Conservation (phyloP, 1,139 yeast genomes). For the Pichia sp. region DNA sequence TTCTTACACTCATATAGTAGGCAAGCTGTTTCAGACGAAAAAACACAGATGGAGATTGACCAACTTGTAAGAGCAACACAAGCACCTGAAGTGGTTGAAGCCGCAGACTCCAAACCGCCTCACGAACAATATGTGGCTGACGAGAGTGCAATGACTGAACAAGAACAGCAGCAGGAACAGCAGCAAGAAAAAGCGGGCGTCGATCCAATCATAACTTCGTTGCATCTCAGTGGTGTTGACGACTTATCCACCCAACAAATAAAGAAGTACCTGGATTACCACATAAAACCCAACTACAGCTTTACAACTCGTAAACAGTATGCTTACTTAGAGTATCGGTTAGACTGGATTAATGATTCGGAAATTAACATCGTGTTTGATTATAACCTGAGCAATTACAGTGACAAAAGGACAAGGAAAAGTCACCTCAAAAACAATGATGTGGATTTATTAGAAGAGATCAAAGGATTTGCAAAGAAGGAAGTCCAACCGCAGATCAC, state of each 20-base stretch:
- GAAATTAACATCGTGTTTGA: conserved; percentile 52
- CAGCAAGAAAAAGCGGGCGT: not conserved
- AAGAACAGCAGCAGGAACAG: not conserved
- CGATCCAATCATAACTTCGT: conserved; percentile 44
- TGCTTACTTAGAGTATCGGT: conserved; percentile 30
- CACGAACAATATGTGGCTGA: not conserved
- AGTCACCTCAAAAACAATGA: not conserved
- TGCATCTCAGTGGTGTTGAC: conserved; percentile 62
- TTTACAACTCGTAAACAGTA: conserved; percentile 27
- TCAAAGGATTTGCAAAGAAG: not conserved
- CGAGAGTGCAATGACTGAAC: not conserved
- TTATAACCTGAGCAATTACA: not conserved
- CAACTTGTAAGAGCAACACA: not conserved
- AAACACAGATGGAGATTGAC: not conserved
- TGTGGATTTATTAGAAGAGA: not conserved
- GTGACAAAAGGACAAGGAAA: not conserved
- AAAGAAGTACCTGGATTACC: conserved; percentile 49
- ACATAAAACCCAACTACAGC: conserved; percentile 40
- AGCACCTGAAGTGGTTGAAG: not conserved
- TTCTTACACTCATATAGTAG: too few species aligned
- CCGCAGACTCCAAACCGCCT: not conserved
- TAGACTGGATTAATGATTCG: conserved; percentile 72
- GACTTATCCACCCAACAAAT: conserved; percentile 62
- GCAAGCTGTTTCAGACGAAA: too few species aligned
- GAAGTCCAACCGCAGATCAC: too few species aligned